Base-by-base conservation (phyloP, 768 basidiomycete species). In the Kwoniella dendrophila region DNA sequence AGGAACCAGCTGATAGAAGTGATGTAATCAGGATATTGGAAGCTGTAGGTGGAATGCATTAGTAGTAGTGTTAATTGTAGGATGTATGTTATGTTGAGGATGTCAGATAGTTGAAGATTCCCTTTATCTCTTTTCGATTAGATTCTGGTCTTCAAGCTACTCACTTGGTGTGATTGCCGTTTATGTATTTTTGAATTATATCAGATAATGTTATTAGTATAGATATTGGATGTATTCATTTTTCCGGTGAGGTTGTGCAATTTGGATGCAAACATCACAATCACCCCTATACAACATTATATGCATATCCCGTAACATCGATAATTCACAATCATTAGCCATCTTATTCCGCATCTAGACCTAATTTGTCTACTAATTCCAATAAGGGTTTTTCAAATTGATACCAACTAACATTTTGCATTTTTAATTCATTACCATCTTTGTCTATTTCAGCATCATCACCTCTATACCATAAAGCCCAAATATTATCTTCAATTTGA, bases 21-120 rank as follows among this genome's bases (percentile, higher is more conserved):
- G 72, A 74, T 47, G 74, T 77, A 3, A 49, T 62, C 18, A 29
- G 73, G 58, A 20, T 74, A n/a, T 51, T 77, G 50, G 75, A 77
- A 53, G 66, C 64, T 12, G 70, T 63, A 5, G 63, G 57, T 22
- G 66, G 69, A 5, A 48, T 77, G 47, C 73, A 77, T 48, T 77
- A 26, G 14, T 7, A 1, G 8, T 26, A 12, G 41, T 43, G 18
- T 11, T 43, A 11, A 43, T 6, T 38, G 36, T 38, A 38, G 8
- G 18, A 38, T 38, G 36, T 38, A 38, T 8, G 36, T 18, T 38
- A 38, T 38, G 8, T 18, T 8, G 36, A 38, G 18, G 36, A 38
- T 38, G 36, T 10, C 36, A 38, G 36, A 18, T 38, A 18, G n/a
- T n/a, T n/a, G n/a, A n/a, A n/a, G n/a, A n/a, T n/a, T n/a, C n/a